Percentiles rank a stretch among this genome's conserved stretches.
Evolutionary conservation across 2,329 filamentous ascomycete genomes (phyloP).

Genomic region (Paraphaeosphaeria sporulosa): DNA sequence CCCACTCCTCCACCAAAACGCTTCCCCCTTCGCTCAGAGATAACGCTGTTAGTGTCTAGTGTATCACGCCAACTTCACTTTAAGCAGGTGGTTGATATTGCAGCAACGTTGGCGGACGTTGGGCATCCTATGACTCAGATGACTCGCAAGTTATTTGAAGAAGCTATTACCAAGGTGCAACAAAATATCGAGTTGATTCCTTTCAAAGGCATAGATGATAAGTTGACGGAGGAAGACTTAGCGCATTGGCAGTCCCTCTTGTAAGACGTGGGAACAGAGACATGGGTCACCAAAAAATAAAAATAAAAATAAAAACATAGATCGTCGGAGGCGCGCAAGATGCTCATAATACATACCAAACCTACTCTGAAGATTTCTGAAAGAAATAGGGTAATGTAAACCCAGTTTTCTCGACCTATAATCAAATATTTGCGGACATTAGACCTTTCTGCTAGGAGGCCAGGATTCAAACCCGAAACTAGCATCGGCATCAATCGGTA

Average conservation of each 20-base stretch:
- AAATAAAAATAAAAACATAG: too few species aligned
- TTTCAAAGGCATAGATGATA: conserved; percentile 37
- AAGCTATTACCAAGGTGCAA: conserved; percentile 39
- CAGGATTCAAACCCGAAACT: conserved; percentile 48
- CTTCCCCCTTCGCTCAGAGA: conserved; percentile 21
- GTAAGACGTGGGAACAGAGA: conserved; percentile 34
- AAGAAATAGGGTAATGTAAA: conserved; percentile 41
- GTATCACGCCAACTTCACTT: conserved; percentile 31
- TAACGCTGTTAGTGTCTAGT: conserved; percentile 31
- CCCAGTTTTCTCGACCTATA: conserved; percentile 55
- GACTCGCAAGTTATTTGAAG: conserved; percentile 47
- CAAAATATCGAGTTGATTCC: conserved; percentile 52
- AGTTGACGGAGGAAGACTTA: conserved; percentile 27
- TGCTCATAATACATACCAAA: conserved; percentile 45
- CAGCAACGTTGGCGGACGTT: conserved; percentile 46
- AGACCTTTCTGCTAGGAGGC: conserved; percentile 38
- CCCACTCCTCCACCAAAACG: neutral
- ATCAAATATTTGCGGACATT: conserved; percentile 49
- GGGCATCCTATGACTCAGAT: conserved; percentile 57
- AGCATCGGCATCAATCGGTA: conserved; percentile 53
- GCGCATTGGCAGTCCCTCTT: conserved; percentile 34
- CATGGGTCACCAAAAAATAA: conserved; percentile 46
- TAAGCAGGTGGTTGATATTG: conserved; percentile 42
- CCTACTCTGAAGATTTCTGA: conserved; percentile 36
- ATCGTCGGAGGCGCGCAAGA: conserved; percentile 46